phyloP scores from a whole-genome alignment of 139 green algal genomes.

The Trebouxia sp. region DNA sequence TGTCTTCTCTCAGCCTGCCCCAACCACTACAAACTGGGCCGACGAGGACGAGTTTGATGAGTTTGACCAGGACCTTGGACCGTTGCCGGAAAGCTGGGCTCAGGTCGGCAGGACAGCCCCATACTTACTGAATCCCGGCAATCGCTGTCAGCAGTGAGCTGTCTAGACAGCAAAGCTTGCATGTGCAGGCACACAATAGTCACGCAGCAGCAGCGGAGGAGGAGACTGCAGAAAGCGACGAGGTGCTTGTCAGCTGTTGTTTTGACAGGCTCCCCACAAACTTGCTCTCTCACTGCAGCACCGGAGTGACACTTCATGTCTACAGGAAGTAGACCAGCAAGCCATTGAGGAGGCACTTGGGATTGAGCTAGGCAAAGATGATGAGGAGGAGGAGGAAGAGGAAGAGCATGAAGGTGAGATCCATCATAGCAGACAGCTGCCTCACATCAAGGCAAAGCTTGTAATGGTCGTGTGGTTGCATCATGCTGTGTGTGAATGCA shows the following conservation, averaged over 20 bases:
- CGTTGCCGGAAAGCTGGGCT: constrained; percentile 13
- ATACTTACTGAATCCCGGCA: neutral
- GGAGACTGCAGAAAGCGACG: constrained; percentile 29
- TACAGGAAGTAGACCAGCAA: constrained; percentile 34
- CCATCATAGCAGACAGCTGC: neutral
- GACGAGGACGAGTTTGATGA: constrained; percentile 40
- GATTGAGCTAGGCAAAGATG: constrained; percentile 52
- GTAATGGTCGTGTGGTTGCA: neutral
- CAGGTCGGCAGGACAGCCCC: neutral
- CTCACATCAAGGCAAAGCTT: neutral
- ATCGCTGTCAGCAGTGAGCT: neutral
- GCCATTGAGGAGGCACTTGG: constrained; percentile 58
- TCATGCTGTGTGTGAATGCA: constrained; percentile 5
- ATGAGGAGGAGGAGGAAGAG: constrained; percentile 58
- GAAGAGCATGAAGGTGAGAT: constrained; percentile 24
- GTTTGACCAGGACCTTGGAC: constrained; percentile 33
- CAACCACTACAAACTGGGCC: constrained; percentile 32
- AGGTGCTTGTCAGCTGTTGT: neutral
- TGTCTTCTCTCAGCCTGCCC: constrained; percentile 16
- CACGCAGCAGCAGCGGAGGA: neutral
- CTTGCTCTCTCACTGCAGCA: too few relatives aligned
- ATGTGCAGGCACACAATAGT: neutral
- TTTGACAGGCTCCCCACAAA: too few relatives aligned
- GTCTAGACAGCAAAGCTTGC: neutral
- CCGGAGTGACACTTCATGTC: too few relatives aligned